phyloP scores from a whole-genome alignment of 1,139 yeast species.

The Kluyveromyces marxianus region DNA sequence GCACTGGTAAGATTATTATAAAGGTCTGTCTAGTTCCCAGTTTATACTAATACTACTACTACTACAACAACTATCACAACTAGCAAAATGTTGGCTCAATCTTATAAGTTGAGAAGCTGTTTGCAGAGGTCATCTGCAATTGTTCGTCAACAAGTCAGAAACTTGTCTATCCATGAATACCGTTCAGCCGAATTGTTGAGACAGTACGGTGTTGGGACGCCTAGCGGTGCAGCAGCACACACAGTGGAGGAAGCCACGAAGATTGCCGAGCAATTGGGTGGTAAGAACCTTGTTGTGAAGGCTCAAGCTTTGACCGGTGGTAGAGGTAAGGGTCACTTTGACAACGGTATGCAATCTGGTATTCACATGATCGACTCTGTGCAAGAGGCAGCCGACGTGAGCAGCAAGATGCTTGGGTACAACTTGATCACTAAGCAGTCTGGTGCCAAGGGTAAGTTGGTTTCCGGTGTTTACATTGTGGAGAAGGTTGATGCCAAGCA shows the following conservation, averaged over 20 bases:
- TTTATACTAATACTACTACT: too few relatives aligned
- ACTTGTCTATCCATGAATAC: slow-evolving; percentile 87
- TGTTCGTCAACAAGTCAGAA: slow-evolving; percentile 37
- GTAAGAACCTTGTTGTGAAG: slow-evolving; percentile 84
- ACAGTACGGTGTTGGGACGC: slow-evolving; percentile 81
- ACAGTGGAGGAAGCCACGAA: slow-evolving; percentile 83
- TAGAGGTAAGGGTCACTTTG: slow-evolving; percentile 98
- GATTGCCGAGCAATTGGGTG: slow-evolving; percentile 60
- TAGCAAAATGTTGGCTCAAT: slow-evolving; percentile 2
- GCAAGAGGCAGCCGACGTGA: slow-evolving; percentile 79
- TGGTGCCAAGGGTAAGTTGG: slow-evolving; percentile 95
- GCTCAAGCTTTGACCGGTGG: slow-evolving; percentile 99
- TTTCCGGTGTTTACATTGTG: slow-evolving; percentile 91
- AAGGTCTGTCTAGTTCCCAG: background rate
- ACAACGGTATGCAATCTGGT: slow-evolving; percentile 94
- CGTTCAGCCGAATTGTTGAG: slow-evolving; percentile 87
- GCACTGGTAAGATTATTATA: too few relatives aligned
- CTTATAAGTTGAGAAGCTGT: slow-evolving; percentile 2
- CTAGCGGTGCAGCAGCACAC: slow-evolving; percentile 84
- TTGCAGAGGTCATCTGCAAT: background rate
- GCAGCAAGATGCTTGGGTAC: slow-evolving; percentile 85
- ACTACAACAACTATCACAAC: too few relatives aligned
- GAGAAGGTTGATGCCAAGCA: slow-evolving; percentile 90
- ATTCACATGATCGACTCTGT: slow-evolving; percentile 83
- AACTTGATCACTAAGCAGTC: slow-evolving; percentile 96